Conservation (phyloP, 441 rosid species). For the Gossypium laxum region DNA sequence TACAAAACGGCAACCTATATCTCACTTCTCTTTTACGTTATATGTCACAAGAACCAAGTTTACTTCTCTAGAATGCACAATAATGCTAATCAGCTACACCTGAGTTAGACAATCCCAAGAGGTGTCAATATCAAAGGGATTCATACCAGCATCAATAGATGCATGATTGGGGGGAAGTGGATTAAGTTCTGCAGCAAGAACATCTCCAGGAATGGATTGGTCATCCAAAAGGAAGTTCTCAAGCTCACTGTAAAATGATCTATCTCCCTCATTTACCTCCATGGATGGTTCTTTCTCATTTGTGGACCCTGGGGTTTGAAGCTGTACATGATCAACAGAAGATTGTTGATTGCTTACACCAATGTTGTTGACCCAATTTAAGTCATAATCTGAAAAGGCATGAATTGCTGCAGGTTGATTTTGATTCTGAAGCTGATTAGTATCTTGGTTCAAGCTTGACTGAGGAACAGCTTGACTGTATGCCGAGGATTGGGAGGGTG, state of each 20-base stretch:
- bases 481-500: conserved; percentile 22
- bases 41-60: neutral
- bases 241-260: conserved; percentile 17
- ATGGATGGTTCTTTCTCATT: conserved; percentile 16
- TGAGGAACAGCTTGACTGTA: conserved; percentile 23
- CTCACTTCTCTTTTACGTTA: neutral
- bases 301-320: conserved; percentile 1
- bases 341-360: conserved; percentile 21
- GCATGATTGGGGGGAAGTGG: conserved; percentile 23
- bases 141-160: conserved; percentile 33
- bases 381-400: conserved; percentile 16
- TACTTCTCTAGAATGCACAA: conserved; percentile 13
- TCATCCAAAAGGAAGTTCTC: conserved; percentile 35
- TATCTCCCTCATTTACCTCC: conserved; percentile 18
- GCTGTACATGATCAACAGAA: conserved; percentile 17
- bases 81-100: conserved; percentile 16
- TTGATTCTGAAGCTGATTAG: conserved; percentile 18
- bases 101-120: conserved; percentile 40
- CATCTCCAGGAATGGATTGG: conserved; percentile 21
- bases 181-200: conserved; percentile 18
- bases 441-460: conserved; percentile 18
- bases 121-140: conserved; percentile 45
- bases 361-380: conserved; percentile 15
- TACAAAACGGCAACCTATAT: conserved; percentile 4
- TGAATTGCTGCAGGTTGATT: conserved; percentile 14